Conservation (phyloP, 2,329 filamentous ascomycete genomes). For the Parastagonospora avenae region DNA sequence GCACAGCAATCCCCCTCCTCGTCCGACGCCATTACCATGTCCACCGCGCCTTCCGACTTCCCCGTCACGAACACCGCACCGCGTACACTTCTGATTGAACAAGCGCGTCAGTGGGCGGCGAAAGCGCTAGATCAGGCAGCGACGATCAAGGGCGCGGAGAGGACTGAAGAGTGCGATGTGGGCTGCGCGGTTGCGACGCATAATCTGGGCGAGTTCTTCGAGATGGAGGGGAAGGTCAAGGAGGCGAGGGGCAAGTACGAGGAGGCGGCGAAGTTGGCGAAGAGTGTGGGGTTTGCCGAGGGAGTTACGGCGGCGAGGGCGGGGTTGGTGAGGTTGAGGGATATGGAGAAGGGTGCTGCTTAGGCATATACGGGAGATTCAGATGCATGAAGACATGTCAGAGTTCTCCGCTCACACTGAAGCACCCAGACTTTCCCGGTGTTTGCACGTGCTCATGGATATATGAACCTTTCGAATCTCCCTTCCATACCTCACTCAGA, state of each 20-base stretch:
- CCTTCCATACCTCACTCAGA: too few relatives aligned
- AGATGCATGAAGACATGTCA: background rate
- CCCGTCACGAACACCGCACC: conserved; percentile 53
- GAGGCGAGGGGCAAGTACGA: conserved; percentile 72
- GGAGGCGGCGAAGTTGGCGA: conserved; percentile 67
- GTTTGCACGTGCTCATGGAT: too few relatives aligned
- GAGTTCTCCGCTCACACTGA: too few relatives aligned
- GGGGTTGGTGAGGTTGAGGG: conserved; percentile 45
- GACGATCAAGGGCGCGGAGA: conserved; percentile 67
- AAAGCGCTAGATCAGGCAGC: conserved; percentile 73
- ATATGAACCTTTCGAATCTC: too few relatives aligned
- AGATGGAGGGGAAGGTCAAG: conserved; percentile 69
- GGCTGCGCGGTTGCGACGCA: conserved; percentile 84
- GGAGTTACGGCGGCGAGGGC: conserved; percentile 50
- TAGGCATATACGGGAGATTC: background rate
- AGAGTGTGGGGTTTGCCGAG: conserved; percentile 54
- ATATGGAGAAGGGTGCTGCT: conserved; percentile 18
- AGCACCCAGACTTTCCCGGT: too few relatives aligned
- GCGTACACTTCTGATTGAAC: conserved; percentile 66
- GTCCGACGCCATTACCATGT: conserved; percentile 30
- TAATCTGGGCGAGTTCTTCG: conserved; percentile 83
- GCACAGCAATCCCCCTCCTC: conserved; percentile 64
- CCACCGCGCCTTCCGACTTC: conserved; percentile 43
- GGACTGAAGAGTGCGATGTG: conserved; percentile 80
- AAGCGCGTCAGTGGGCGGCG: conserved; percentile 77